Base-by-base conservation (phyloP, 2,329 filamentous ascomycete species). In the Diaporthe eres region DNA sequence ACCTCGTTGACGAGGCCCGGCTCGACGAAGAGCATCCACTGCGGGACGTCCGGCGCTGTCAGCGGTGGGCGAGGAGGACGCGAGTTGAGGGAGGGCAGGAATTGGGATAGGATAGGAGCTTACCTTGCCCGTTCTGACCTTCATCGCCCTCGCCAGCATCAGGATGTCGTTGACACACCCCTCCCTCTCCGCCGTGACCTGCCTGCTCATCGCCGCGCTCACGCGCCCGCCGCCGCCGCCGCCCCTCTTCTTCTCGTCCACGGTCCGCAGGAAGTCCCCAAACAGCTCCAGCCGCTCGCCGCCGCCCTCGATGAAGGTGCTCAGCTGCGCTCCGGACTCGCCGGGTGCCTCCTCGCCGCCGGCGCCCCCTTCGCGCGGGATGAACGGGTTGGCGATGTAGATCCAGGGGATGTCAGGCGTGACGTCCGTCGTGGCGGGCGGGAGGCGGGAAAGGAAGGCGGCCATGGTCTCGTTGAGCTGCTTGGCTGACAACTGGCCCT, bases 11-110 rank as follows among this genome's bases (percentile, higher is more conserved):
- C 88, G 42, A 90, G 85, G 10, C 84, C 81, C 0, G 85, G 81
- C 0, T 84, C 80, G 17, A 89, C 90, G 78, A 95, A 95, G 1
- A 96, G 81, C 92, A 96, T 93, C 94, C 94, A 96, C 91, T 94
- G 49, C 61, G 3, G 34, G 15, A 0, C 15, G 39, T 17, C 53
- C 17, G 53, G 53, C 28, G 25, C 28, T 28, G 61, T 49, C 12
- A 34, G 34, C 7, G 34, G 34, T 34, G 15, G 7, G 12, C 6
- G 9, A 15, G 58, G 72, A 74, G 3, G 79, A 77, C 19, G 60
- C 19, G 60, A 51, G 1, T 77, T 75, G 5, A 79, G 77, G 60
- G 83, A 83, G 10, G 80, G 63, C 71, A 75, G 2, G 80, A 77
- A 19, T 42, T 47, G 1, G 37, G 12, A n/a, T 22, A 28, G 15